phyloP scores from a whole-genome alignment of 345 rosid genomes.

The Eucalyptus pauciflora region DNA sequence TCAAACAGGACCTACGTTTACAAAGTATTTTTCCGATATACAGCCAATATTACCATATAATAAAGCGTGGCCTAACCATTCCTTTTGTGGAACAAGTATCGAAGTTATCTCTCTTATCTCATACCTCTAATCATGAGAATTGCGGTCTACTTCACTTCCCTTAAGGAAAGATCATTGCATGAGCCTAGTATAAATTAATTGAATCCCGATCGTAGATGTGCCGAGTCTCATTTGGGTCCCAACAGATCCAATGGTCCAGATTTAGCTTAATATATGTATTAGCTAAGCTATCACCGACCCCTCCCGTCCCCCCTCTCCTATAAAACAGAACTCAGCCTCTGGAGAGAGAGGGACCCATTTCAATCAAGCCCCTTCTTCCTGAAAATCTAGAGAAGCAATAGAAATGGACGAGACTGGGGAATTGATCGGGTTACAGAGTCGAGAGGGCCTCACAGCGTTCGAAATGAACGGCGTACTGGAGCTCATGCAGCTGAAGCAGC shows the following conservation, averaged over 20 bases:
- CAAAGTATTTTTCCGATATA: not conserved
- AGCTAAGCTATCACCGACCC: not conserved
- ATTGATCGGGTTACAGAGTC: not conserved
- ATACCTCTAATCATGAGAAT: not conserved
- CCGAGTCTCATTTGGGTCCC: not conserved
- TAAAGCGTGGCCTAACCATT: not conserved
- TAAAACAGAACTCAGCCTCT: not conserved
- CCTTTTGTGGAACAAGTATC: not conserved
- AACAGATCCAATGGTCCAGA: not conserved
- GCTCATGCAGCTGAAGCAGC: not conserved
- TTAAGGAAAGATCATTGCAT: not conserved
- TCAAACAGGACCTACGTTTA: not conserved
- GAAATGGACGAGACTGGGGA: not conserved
- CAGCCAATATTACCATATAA: not conserved
- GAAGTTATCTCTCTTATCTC: not conserved
- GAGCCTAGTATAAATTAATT: not conserved
- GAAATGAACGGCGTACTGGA: not conserved
- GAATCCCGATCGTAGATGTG: not conserved
- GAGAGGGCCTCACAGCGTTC: not conserved
- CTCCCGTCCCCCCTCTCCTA: too few relatives aligned
- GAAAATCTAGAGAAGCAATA: not conserved
- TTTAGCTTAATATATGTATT: not conserved
- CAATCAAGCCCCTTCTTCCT: not conserved
- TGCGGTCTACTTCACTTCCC: not conserved
- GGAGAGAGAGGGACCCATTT: not conserved